Base-by-base conservation (phyloP, 2,329 filamentous ascomycete genomes). In the Ophiobolus disseminans region DNA sequence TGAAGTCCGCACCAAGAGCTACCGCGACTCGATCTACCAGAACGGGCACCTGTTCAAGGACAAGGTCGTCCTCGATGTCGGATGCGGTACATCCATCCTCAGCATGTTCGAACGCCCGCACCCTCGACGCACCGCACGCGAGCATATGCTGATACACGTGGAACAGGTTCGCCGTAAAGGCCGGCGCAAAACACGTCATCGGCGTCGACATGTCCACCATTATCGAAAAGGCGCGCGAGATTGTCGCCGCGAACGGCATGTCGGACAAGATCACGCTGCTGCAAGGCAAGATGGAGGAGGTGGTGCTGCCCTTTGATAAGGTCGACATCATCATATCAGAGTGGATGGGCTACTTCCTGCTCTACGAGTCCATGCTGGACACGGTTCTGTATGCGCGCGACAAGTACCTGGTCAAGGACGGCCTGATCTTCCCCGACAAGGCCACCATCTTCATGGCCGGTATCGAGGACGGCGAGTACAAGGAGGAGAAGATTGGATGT, bases 401-500 rank as follows among this genome's bases (percentile, higher is more conserved):
- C 82, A 88, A 83, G 74, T 99, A 96, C 76, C 86, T 99, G 53
- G 81, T 80, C 57, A 87, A 89, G 73, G 89, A 89, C 62, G 93
- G 93, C 57, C 81, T 97, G 66, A 97, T 99, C 77, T 97, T 97
- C 84, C 94, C 94, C 16, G 94, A 99, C 79, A 97, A 96, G 84
- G 94, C 94, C 42, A 97, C 91, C 66, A 96, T 99, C 74, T 97
- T 91, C 78, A 86, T 96, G 75, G 94, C 91, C 50, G 94, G 89
- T 69, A 99, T 99, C 56, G 94, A 99, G 80, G 94, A 99, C 70
- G 94, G 94, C 60, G 94, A 99, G 56, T 99, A 99, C 85, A 97
- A 97, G 83, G 93, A 97, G 58, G 94, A 99, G 81, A 99, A 99
- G 84, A 99, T 99, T 70, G 93, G 92, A 76, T 99, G 93, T 97